Conservation (phyloP, 2,329 filamentous ascomycete species). For the Fusarium poae region DNA sequence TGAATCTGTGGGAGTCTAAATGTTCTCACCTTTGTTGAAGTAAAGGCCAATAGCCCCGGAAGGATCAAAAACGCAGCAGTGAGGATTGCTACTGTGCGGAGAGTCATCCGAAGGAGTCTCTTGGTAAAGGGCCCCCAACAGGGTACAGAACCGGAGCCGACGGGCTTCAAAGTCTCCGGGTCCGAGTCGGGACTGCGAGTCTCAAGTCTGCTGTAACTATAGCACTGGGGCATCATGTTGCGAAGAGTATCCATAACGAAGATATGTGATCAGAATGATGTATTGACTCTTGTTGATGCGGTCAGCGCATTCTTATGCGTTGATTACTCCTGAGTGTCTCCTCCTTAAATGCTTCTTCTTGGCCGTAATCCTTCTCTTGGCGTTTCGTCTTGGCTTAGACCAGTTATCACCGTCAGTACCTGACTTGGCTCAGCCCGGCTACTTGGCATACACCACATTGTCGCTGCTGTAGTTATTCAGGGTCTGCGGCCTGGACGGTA, state of each 20-base stretch:
- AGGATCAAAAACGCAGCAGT: neutral
- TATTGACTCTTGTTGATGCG: neutral
- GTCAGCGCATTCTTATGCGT: neutral
- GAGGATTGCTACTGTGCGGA: neutral
- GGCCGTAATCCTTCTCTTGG: neutral
- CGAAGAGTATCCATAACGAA: neutral
- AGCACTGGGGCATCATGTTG: neutral
- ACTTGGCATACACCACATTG: neutral
- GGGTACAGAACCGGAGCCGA: neutral
- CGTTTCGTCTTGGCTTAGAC: neutral
- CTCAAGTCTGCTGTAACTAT: neutral
- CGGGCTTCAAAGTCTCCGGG: neutral
- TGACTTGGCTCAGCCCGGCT: neutral
- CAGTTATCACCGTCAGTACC: neutral
- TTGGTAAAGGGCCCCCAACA: neutral
- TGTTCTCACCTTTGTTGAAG: neutral
- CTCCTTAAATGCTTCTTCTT: neutral
- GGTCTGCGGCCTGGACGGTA: neutral
- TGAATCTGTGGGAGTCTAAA: too few relatives aligned
- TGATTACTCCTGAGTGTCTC: neutral
- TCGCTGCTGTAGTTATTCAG: neutral
- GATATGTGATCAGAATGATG: neutral
- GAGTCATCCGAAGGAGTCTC: neutral
- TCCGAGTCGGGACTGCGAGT: neutral
- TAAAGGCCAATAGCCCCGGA: neutral